A percentile compares a stretch with the other conserved stretches of the same genome.
phyloP scores from a whole-genome alignment of 257 asterid species.

The Fraxinus americana region DNA sequence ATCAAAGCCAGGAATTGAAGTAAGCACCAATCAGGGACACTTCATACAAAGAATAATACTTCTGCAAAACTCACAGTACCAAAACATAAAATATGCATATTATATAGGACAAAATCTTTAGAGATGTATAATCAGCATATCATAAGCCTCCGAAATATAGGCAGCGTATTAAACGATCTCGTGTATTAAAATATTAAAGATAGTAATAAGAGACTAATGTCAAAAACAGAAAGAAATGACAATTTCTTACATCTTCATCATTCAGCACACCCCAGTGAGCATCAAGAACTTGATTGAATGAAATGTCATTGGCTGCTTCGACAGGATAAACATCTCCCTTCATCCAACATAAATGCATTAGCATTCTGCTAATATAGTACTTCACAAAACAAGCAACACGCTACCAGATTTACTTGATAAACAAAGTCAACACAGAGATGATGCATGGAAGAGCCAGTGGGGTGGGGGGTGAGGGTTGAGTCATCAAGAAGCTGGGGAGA shows the following conservation, averaged over 20 bases:
- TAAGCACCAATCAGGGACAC: conserved; percentile 15
- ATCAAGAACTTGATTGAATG: conserved; percentile 82
- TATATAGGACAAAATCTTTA: not conserved
- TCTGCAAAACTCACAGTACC: conserved; percentile 10
- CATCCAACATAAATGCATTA: conserved; percentile 32
- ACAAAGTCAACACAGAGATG: not conserved
- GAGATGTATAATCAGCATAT: conserved; percentile 11
- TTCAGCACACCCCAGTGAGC: conserved; percentile 98
- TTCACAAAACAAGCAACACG: not conserved
- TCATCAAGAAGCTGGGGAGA: too few relatives aligned
- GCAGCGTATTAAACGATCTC: not conserved
- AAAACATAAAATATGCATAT: conserved; percentile 10
- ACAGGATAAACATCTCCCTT: conserved; percentile 99
- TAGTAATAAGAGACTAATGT: conserved; percentile 8
- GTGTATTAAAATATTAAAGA: conserved; percentile 11
- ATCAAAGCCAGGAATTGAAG: conserved; percentile 26
- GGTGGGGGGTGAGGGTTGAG: too few relatives aligned
- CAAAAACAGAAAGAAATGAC: not conserved
- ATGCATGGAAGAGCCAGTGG: not conserved
- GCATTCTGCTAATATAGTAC: conserved; percentile 9
- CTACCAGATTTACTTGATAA: not conserved
- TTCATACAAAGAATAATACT: conserved; percentile 9
- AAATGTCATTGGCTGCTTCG: conserved; percentile 55
- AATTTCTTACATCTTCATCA: conserved; percentile 80
- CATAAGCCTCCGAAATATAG: conserved; percentile 19